phyloP scores from a whole-genome alignment of 306 rosid species.

The Malus sieversii region DNA sequence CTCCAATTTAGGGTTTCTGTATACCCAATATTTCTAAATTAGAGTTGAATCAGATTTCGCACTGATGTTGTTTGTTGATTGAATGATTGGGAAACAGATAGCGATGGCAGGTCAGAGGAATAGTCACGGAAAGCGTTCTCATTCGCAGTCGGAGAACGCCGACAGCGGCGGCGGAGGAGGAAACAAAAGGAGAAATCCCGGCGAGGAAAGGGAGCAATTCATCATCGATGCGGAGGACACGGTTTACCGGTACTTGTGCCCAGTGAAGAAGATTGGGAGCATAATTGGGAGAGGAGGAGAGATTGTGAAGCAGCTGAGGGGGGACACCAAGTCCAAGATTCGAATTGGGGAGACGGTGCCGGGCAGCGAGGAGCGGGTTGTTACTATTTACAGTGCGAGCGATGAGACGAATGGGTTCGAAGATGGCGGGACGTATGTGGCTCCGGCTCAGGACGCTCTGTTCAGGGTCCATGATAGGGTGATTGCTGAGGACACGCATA shows the following conservation, averaged over 20 bases:
- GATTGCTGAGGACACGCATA: constrained; percentile 73
- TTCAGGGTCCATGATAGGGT: constrained; percentile 83
- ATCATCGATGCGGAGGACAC: constrained; percentile 71
- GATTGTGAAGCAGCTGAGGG: constrained; percentile 86
- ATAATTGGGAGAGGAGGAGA: constrained; percentile 96
- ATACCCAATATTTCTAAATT: no score
- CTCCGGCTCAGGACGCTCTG: constrained; percentile 89
- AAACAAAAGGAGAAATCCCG: constrained; percentile 61
- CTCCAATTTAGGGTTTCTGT: neutral
- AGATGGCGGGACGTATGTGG: constrained; percentile 43
- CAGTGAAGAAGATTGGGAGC: constrained; percentile 76
- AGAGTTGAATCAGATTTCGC: neutral
- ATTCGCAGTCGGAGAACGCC: constrained; percentile 54
- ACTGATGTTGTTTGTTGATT: neutral
- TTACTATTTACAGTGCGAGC: constrained; percentile 64
- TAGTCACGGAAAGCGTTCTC: constrained; percentile 64
- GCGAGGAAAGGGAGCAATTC: constrained; percentile 81
- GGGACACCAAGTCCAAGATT: constrained; percentile 70
- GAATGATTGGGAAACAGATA: constrained; percentile 20
- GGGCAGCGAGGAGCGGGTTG: constrained; percentile 75
- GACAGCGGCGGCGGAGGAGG: constrained; percentile 43
- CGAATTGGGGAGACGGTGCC: constrained; percentile 83
- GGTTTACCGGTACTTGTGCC: constrained; percentile 60
- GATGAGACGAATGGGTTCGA: constrained; percentile 60
- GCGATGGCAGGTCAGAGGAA: constrained; percentile 78